Percentiles rank a stretch among this genome's conserved stretches.
Evolutionary conservation across 2,329 filamentous ascomycete species (phyloP).

Genomic region (Penicillium sp.): DNA sequence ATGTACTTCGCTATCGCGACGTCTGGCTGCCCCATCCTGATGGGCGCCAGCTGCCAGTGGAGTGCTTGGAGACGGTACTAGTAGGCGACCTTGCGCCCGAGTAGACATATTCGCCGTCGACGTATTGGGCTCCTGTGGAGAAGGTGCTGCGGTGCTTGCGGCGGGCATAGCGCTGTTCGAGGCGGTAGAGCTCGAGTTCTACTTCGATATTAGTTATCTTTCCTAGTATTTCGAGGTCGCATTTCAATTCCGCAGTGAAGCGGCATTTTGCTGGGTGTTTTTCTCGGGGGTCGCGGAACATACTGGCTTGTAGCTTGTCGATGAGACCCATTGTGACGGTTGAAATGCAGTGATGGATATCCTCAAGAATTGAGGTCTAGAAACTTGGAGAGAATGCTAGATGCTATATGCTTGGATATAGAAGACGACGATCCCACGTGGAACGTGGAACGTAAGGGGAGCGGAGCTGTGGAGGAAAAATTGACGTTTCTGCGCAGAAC

Average conservation of each 20-base stretch:
- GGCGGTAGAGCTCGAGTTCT: conserved; percentile 83
- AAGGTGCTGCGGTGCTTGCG: conserved; percentile 88
- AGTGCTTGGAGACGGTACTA: conserved; percentile 39
- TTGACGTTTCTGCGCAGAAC: conserved; percentile 8
- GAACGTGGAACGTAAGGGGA: neutral
- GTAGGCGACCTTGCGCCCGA: conserved; percentile 37
- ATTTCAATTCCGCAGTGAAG: neutral
- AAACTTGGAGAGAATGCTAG: neutral
- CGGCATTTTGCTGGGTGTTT: neutral
- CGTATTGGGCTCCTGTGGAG: conserved; percentile 82
- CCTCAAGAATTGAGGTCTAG: neutral
- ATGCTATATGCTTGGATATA: neutral
- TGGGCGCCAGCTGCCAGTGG: conserved; percentile 34
- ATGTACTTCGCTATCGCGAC: conserved; percentile 19
- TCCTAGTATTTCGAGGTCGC: conserved; percentile 13
- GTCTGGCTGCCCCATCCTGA: conserved; percentile 27
- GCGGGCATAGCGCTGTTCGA: conserved; percentile 92
- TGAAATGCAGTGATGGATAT: conserved; percentile 1
- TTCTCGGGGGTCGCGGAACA: conserved; percentile 19
- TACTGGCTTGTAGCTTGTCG: conserved; percentile 52
- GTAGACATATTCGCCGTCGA: conserved; percentile 94
- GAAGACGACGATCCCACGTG: conserved; percentile 5
- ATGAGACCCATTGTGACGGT: conserved; percentile 46
- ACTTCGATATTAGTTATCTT: conserved; percentile 53
- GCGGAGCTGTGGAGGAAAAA: neutral